Evolutionary conservation across 2,329 filamentous ascomycete species (phyloP).

Genomic region (Rosellinia necatrix): DNA sequence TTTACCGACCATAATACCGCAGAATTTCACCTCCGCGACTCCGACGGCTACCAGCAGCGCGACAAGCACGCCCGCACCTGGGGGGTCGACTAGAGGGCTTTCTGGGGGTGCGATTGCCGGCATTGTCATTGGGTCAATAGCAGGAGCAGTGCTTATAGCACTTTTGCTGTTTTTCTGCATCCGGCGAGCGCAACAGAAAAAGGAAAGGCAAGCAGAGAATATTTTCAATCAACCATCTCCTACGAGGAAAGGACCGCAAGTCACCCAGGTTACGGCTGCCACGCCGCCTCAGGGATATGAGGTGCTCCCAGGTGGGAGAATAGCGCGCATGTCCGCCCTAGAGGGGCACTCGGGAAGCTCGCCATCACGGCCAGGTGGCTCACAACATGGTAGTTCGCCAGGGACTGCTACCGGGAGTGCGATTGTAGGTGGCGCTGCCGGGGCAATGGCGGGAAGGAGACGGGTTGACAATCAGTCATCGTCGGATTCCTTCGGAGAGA

Average conservation of each 20-base stretch:
- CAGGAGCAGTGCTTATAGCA: constrained; percentile 71
- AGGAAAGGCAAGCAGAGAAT: constrained; percentile 67
- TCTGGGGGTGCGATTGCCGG: constrained; percentile 90
- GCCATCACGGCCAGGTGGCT: constrained; percentile 56
- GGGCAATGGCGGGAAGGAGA: constrained; percentile 51
- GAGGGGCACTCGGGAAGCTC: constrained; percentile 73
- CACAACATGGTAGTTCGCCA: constrained; percentile 52
- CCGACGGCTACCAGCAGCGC: constrained; percentile 53
- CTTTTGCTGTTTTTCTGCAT: constrained; percentile 72
- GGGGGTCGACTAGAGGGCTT: constrained; percentile 49
- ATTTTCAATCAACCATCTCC: constrained; percentile 91
- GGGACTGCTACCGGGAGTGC: constrained; percentile 53
- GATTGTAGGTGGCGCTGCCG: constrained; percentile 44
- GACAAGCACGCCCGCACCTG: constrained; percentile 40
- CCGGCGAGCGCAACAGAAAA: constrained; percentile 55
- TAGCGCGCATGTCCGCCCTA: constrained; percentile 93
- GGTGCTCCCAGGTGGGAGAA: constrained; percentile 82
- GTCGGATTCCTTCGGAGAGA: constrained; percentile 73
- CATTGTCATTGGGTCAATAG: constrained; percentile 80
- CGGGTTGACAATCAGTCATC: constrained; percentile 64
- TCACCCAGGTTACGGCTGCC: constrained; percentile 44
- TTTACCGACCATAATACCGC: constrained; percentile 74
- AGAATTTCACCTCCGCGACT: constrained; percentile 60
- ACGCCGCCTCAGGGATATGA: constrained; percentile 63
- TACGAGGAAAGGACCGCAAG: constrained; percentile 54